These are phyloP conservation scores for Apiotrichum porosum DNA, from an alignment of 1,284 basidiomycete genomes.

Conservation along the genomic window DNA sequence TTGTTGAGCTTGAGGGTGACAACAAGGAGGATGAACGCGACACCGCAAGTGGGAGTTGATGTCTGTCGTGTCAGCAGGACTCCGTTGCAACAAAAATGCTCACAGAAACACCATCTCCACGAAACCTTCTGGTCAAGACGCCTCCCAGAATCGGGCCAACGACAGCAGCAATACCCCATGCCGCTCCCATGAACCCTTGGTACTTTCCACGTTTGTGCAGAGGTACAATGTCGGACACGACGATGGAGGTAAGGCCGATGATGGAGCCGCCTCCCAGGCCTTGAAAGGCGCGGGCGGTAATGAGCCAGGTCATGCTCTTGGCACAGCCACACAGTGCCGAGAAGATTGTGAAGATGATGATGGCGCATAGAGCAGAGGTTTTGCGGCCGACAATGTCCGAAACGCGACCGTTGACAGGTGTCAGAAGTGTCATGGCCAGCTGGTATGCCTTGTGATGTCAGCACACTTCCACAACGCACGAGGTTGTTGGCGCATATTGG, in stretches of 20 bases:
- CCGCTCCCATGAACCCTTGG: slow-evolving; percentile 46
- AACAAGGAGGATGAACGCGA: slow-evolving; percentile 66
- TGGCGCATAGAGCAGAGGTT: slow-evolving; percentile 38
- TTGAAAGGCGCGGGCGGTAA: slow-evolving; percentile 37
- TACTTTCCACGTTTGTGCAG: slow-evolving; percentile 45
- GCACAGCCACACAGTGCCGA: slow-evolving; percentile 42
- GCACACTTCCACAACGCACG: neutral
- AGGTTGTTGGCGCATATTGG: neutral
- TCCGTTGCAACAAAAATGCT: too few relatives aligned
- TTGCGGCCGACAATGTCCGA: slow-evolving; percentile 44
- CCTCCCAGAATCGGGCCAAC: slow-evolving; percentile 50
- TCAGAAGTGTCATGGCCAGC: slow-evolving; percentile 33
- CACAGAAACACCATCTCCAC: slow-evolving; percentile 27
- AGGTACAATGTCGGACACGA: slow-evolving; percentile 40
- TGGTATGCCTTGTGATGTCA: slow-evolving; percentile 37
- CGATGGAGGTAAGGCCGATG: slow-evolving; percentile 22
- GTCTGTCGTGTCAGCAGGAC: slow-evolving; percentile 8
- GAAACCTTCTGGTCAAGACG: slow-evolving; percentile 27
- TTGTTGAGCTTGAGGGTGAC: slow-evolving; percentile 76
- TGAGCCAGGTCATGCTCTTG: slow-evolving; percentile 37
- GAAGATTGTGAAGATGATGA: slow-evolving; percentile 36
- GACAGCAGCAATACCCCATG: slow-evolving; percentile 49
- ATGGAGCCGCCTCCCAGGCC: slow-evolving; percentile 42
- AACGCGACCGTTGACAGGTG: slow-evolving; percentile 40
- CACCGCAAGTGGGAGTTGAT: slow-evolving; percentile 44